These are phyloP conservation scores for Jimgerdemannia lactiflua DNA, from an alignment of 192 early-diverging fungal species.

Conservation along the genomic window DNA sequence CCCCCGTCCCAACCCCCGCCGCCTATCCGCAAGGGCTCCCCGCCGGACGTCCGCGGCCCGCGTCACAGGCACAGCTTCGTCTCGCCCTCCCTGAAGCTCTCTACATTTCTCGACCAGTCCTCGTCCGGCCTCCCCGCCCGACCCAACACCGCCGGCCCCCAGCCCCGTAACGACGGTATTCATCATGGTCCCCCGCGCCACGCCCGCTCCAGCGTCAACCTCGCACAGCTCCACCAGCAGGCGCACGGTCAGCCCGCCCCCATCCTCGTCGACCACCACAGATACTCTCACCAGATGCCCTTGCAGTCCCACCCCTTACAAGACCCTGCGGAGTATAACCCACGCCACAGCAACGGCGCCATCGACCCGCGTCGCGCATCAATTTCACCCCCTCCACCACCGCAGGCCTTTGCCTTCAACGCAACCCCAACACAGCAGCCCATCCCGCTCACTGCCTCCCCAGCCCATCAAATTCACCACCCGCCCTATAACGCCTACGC, in stretches of 20 bases:
- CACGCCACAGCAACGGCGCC: no score
- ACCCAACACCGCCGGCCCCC: no score
- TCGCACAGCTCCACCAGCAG: neutral
- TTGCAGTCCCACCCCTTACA: no score
- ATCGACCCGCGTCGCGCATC: neutral
- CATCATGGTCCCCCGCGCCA: neutral
- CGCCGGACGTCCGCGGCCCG: neutral
- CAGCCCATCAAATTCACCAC: neutral
- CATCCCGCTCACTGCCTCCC: neutral
- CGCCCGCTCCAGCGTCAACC: neutral
- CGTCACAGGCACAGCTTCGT: neutral
- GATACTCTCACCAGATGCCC: neutral
- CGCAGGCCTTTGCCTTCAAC: neutral
- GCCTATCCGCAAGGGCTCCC: neutral
- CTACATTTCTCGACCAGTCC: neutral
- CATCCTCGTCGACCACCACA: neutral
- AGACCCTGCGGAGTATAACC: no score
- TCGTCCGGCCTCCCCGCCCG: neutral
- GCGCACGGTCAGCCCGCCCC: neutral
- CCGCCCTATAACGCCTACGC: neutral
- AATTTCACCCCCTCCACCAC: neutral
- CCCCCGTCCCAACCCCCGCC: neutral
- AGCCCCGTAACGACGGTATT: no score
- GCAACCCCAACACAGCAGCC: neutral
- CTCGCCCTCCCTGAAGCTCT: neutral